These are phyloP conservation scores for Papiliotrema nemorosa DNA, from an alignment of 1,284 basidiomycete genomes.

Conservation along the genomic window DNA sequence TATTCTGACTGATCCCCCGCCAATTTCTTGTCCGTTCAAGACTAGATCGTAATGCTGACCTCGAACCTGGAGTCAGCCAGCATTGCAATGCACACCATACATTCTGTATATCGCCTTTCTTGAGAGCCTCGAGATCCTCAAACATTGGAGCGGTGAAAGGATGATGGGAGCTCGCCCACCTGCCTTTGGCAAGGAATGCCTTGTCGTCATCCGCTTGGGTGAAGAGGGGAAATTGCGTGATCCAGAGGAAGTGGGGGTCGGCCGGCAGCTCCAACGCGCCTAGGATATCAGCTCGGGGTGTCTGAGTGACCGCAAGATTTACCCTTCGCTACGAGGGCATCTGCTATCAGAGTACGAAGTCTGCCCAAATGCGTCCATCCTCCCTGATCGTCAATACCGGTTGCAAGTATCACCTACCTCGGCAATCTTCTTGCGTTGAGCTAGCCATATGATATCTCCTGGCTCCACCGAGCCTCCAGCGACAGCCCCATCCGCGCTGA, in stretches of 20 bases:
- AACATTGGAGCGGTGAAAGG: slow-evolving; percentile 95
- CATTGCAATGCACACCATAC: slow-evolving; percentile 48
- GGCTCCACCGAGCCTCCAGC: slow-evolving; percentile 39
- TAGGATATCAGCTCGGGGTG: slow-evolving; percentile 25
- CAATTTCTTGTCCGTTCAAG: slow-evolving; percentile 90
- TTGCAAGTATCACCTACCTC: slow-evolving; percentile 49
- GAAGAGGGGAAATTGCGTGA: slow-evolving; percentile 94
- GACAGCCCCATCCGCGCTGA: slow-evolving; percentile 22
- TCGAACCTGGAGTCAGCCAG: slow-evolving; percentile 58
- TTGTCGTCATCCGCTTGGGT: slow-evolving; percentile 85
- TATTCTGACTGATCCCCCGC: slow-evolving; percentile 87
- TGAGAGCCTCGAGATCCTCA: slow-evolving; percentile 73
- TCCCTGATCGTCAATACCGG: slow-evolving; percentile 54
- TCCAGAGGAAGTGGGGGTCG: slow-evolving; percentile 82
- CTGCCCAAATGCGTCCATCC: slow-evolving; percentile 79
- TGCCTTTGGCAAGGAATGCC: slow-evolving; percentile 71
- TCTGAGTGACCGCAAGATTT: slow-evolving; percentile 32
- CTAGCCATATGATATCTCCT: slow-evolving; percentile 56
- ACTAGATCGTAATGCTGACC: slow-evolving; percentile 98
- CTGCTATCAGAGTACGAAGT: slow-evolving; percentile 62
- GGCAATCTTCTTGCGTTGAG: slow-evolving; percentile 52
- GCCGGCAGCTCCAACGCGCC: slow-evolving; percentile 58
- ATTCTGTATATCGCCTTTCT: slow-evolving; percentile 61
- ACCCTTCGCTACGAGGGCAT: slow-evolving; percentile 64
- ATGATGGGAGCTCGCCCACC: slow-evolving; percentile 89